Base-by-base conservation (phyloP, 139 green algal genomes). In the Auxenochlorella protothecoides region DNA sequence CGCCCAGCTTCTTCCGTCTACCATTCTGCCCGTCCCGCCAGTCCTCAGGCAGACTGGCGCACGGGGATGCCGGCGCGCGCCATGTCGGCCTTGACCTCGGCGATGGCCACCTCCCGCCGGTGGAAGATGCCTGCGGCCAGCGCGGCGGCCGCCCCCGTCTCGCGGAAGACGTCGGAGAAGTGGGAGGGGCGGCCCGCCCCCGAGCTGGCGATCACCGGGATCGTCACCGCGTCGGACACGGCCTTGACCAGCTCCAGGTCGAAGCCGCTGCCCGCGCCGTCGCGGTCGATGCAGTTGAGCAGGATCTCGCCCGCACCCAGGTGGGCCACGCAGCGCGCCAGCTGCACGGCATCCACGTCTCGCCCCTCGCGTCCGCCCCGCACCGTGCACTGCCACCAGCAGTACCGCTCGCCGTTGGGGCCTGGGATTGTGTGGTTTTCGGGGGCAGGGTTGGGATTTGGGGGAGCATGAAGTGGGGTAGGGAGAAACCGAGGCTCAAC, bases 121-220 rank as follows among this genome's bases (percentile, higher is more conserved):
- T 98, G 95, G 84, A 99, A 98, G 72, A 99, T 98, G 68, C 95
- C 95, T 3, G 95, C 95, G 11, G 95, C 95, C 53, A 99, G 89
- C 9, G 91, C 95, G 8, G 95, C 95, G 3, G 89, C 78, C 15
- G 90, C 91, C 6, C 73, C 69, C 2, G 93, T 98, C 13, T 77
- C 65, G 4, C 83, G 63, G 73, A 96, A 93, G 27, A 92, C 85
- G 72, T 98, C 80, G 3, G 81, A 84, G 77, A 99, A 99, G 80
- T 99, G 95, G 63, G 90, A 52, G 3, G 94, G 94, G 2, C n/a
- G 68, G 52, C 95, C 95, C 3, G 95, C 95, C 4, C 95, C 95
- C 55, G 81, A 92, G 79, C 77, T 91, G 66, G 95, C 94, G 73
- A 99, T 98, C 59, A 99, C 95, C 7, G 95, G 94, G 68, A 99